phyloP scores from a whole-genome alignment of 208 protist genomes.

The Herpetomonas muscarum region DNA sequence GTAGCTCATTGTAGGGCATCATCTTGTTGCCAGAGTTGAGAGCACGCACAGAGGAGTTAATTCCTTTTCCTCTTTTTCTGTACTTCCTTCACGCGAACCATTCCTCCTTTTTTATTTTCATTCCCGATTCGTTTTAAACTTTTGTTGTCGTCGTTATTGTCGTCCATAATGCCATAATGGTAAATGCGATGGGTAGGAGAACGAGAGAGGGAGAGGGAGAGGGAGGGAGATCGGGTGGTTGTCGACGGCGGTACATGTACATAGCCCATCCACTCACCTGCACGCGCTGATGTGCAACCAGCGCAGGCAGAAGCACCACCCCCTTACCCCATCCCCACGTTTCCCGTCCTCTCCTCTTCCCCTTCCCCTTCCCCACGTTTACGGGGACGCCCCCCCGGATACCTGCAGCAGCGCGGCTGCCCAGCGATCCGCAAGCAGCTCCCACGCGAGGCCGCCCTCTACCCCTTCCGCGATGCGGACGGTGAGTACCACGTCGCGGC shows the following conservation, averaged over 20 bases:
- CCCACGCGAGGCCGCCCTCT: conserved; percentile 20
- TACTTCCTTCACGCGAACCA: not conserved
- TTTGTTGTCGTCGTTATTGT: conserved; percentile 8
- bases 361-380: not conserved
- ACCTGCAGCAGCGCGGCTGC: not conserved
- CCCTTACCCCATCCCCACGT: too few relatives aligned
- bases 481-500: conserved; percentile 19
- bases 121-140: conserved; percentile 7
- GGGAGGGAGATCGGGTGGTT: not conserved
- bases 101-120: conserved; percentile 2
- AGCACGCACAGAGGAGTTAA: too few relatives aligned
- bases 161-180: not conserved
- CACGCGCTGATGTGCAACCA: too few relatives aligned
- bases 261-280: too few relatives aligned
- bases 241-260: not conserved
- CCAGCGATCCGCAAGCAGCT: conserved; percentile 16
- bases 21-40: too few relatives aligned
- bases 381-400: not conserved
- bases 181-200: not conserved
- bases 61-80: conserved; percentile 1
- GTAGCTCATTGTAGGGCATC: too few relatives aligned
- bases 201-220: not conserved
- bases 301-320: too few relatives aligned
- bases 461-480: conserved; percentile 11
- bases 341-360: not conserved